Evolutionary conservation across 164 flowering plant species (phyloP).

Genomic region (Chimonanthus salicifolius): DNA sequence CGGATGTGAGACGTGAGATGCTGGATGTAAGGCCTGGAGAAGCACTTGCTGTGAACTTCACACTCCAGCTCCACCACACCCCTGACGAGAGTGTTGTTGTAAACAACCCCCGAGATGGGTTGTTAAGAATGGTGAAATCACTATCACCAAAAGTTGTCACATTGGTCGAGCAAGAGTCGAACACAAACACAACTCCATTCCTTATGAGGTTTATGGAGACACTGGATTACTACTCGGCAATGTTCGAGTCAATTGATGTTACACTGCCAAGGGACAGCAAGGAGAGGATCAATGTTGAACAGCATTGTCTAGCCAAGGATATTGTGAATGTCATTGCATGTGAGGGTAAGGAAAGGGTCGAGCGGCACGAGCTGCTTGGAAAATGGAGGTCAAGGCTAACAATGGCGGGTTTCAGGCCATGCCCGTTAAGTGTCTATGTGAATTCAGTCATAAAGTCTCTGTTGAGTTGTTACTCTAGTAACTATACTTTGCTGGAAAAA

Average conservation of each 20-base stretch:
- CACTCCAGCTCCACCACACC: slow-evolving; percentile 66
- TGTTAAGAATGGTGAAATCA: slow-evolving; percentile 56
- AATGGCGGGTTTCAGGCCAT: slow-evolving; percentile 68
- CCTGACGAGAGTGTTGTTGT: slow-evolving; percentile 75
- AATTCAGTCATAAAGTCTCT: slow-evolving; percentile 46
- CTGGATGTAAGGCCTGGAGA: slow-evolving; percentile 64
- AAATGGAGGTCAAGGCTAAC: slow-evolving; percentile 71
- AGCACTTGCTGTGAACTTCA: slow-evolving; percentile 69
- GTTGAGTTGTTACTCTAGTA: slow-evolving; percentile 44
- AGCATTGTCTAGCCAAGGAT: slow-evolving; percentile 71
- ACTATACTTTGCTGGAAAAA: slow-evolving; percentile 53
- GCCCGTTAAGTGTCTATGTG: slow-evolving; percentile 59
- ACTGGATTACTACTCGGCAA: slow-evolving; percentile 62
- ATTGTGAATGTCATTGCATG: slow-evolving; percentile 76
- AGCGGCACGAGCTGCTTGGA: slow-evolving; percentile 69
- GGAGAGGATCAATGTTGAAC: slow-evolving; percentile 60
- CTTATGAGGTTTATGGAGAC: slow-evolving; percentile 52
- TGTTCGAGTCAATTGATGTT: slow-evolving; percentile 74
- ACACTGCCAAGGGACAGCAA: slow-evolving; percentile 44
- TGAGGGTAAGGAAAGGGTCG: slow-evolving; percentile 65
- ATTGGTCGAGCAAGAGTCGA: slow-evolving; percentile 72
- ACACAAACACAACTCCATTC: slow-evolving; percentile 73
- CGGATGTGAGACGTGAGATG: slow-evolving; percentile 43
- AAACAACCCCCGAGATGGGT: slow-evolving; percentile 61
- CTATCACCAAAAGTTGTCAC: slow-evolving; percentile 61